Evolutionary conservation across 2,329 filamentous ascomycete species (phyloP), one percentile per base, ranked within the genome.

Genomic region (Exophiala calicioides): DNA sequence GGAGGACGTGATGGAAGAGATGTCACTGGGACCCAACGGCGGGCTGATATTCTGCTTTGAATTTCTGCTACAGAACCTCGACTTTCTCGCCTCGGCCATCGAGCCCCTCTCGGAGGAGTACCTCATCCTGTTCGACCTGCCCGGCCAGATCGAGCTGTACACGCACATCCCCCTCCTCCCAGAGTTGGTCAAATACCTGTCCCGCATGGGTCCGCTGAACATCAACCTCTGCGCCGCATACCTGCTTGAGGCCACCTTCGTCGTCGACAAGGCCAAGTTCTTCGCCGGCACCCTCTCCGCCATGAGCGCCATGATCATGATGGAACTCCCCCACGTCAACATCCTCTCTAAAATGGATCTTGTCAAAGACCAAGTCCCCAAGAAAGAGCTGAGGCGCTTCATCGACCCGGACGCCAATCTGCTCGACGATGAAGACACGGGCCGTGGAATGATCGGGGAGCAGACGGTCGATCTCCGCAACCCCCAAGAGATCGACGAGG

Each of bases 301-400:
- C 56, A 97, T 98, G 93, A 94, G 88, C 62, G 90, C 93, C 56
- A 98, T 98, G 93, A 82, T 98, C 62, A 93, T 97, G 89, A 80
- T 98, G 54, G 93, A 97, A 70, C 82, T 97, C 56, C 93, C 93
- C 3, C 93, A 98, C 65, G 82, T 98, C 64, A 98, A 98, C 66
- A 86, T 98, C 51, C 74, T 98, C 45, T 94, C 86, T 64, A 98
- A 98, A 73, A 97, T 97, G 90, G 93, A 98, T 66, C 79, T 97
- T 52, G 83, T 97, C 57, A 93, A 93, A 66, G 89, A 88, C 29
- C 88, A 93, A 68, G 80, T 97, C 19, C 84, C 84, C 48, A 89
- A 89, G 68, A 86, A 86, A 66, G 90, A 97, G 59, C 66, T 98
- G 50, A 94, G 94, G 71, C 80, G 88, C 16, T 98, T 95, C 64